Evolutionary conservation across 495 filamentous ascomycete species (phyloP).

Genomic region (Tuber aestivum): DNA sequence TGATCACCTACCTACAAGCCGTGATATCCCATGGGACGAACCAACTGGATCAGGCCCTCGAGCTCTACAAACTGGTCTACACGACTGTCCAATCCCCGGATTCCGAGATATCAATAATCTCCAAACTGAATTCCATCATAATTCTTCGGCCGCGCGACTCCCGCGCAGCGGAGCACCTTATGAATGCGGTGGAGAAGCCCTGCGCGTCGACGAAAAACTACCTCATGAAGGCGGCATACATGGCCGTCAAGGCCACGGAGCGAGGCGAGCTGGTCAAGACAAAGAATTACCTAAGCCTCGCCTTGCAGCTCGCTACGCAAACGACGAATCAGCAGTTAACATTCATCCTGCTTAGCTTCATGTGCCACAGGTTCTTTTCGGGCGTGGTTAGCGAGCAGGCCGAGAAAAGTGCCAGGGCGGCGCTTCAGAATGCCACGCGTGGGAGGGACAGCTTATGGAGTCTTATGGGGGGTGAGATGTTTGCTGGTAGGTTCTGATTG

Average conservation of each 20-base stretch:
- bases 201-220: slow-evolving; percentile 63
- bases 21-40: slow-evolving; percentile 75
- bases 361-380: slow-evolving; percentile 78
- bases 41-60: slow-evolving; percentile 58
- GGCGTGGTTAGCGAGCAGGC: slow-evolving; percentile 84
- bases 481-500: slow-evolving; percentile 20
- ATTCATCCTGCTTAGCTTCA: slow-evolving; percentile 73
- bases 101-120: slow-evolving; percentile 68
- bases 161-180: slow-evolving; percentile 49
- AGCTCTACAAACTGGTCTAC: slow-evolving; percentile 58
- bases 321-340: slow-evolving; percentile 62
- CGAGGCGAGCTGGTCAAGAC: slow-evolving; percentile 56
- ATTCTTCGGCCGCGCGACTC: slow-evolving; percentile 65
- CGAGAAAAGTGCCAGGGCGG: slow-evolving; percentile 76
- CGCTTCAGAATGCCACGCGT: slow-evolving; percentile 64
- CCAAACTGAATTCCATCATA: slow-evolving; percentile 72
- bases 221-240: slow-evolving; percentile 70
- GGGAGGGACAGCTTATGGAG: slow-evolving; percentile 74
- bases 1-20: slow-evolving; percentile 63
- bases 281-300: slow-evolving; percentile 68
- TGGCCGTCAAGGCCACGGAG: slow-evolving; percentile 64
- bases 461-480: slow-evolving; percentile 42
- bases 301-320: slow-evolving; percentile 48
- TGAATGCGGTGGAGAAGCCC: slow-evolving; percentile 61
- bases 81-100: slow-evolving; percentile 47